Evolutionary conservation across 768 basidiomycete genomes (phyloP).

Genomic region (Lentinula sp.): DNA sequence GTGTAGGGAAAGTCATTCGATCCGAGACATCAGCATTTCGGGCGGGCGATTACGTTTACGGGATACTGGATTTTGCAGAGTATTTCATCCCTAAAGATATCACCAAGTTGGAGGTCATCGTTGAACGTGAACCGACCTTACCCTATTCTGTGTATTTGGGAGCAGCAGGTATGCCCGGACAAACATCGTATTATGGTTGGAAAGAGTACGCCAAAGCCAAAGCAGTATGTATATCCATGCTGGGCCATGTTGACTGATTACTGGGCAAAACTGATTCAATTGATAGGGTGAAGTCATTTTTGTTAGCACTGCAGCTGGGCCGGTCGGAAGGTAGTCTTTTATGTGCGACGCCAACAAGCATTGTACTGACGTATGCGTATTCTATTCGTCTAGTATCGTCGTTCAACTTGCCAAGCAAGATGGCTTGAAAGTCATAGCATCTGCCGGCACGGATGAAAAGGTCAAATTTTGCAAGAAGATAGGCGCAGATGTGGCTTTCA

Average conservation of each 20-base stretch:
- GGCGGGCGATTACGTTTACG: constrained; percentile 21
- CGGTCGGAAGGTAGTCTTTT: constrained; percentile 39
- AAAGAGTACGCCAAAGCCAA: constrained; percentile 8
- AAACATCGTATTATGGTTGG: constrained; percentile 10
- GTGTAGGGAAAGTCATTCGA: constrained; percentile 13
- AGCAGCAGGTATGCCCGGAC: constrained; percentile 23
- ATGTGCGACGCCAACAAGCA: constrained; percentile 5
- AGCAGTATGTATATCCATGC: constrained; percentile 13
- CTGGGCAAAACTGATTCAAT: background rate
- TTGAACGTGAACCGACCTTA: constrained; percentile 25
- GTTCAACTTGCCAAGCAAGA: background rate
- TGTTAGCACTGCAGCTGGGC: constrained; percentile 36
- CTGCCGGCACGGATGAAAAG: constrained; percentile 69
- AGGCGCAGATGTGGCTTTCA: constrained; percentile 66
- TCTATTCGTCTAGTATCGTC: background rate
- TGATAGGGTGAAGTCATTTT: constrained; percentile 44
- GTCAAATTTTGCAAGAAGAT: constrained; percentile 52
- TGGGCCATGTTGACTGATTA: background rate
- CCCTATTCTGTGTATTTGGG: constrained; percentile 32
- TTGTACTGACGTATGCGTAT: too few species aligned
- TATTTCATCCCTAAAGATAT: constrained; percentile 7
- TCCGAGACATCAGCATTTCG: constrained; percentile 11
- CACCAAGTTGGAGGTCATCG: constrained; percentile 10
- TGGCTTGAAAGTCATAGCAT: constrained; percentile 56
- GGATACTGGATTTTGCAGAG: constrained; percentile 8